These are phyloP conservation scores for Boletus pseudo-olivaceus DNA, from an alignment of 768 basidiomycete genomes.

Conservation along the genomic window DNA sequence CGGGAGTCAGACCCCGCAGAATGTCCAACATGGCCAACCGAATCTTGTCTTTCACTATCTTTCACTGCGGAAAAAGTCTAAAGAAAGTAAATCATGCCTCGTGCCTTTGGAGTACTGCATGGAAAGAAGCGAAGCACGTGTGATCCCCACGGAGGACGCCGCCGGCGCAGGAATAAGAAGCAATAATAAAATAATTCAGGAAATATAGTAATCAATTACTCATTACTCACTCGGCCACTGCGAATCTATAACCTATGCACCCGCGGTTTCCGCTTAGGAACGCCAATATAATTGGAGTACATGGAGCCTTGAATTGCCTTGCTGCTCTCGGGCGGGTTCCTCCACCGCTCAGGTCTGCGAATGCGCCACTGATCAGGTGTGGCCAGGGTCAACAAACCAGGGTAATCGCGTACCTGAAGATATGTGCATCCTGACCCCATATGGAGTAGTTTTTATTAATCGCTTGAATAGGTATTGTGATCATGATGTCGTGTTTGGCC, in stretches of 20 bases:
- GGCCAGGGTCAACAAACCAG: constrained; percentile 21
- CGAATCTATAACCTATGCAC: constrained; percentile 62
- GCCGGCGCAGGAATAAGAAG: constrained; percentile 10
- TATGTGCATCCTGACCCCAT: constrained; percentile 66
- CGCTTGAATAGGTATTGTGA: constrained; percentile 57
- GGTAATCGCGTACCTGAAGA: constrained; percentile 47
- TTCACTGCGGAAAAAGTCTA: constrained; percentile 14
- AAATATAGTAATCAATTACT: constrained; percentile 25
- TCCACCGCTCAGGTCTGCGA: constrained; percentile 53
- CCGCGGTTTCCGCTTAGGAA: constrained; percentile 59
- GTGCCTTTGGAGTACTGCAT: constrained; percentile 4
- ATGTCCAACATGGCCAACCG: constrained; percentile 4
- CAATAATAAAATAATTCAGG: not conserved
- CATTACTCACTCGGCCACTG: constrained; percentile 52
- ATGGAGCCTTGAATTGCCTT: constrained; percentile 44
- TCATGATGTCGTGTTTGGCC: constrained; percentile 44
- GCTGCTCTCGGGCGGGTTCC: constrained; percentile 34
- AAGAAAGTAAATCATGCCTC: constrained; percentile 20
- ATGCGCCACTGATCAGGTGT: constrained; percentile 20
- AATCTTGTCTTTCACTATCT: not conserved
- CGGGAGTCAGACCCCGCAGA: not conserved
- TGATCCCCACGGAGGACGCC: constrained; percentile 7
- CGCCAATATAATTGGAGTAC: constrained; percentile 49
- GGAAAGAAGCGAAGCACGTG: constrained; percentile 6
- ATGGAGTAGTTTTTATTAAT: constrained; percentile 52